Conservation (phyloP, 1,284 basidiomycete species). For the Clitocybe nebularis region DNA sequence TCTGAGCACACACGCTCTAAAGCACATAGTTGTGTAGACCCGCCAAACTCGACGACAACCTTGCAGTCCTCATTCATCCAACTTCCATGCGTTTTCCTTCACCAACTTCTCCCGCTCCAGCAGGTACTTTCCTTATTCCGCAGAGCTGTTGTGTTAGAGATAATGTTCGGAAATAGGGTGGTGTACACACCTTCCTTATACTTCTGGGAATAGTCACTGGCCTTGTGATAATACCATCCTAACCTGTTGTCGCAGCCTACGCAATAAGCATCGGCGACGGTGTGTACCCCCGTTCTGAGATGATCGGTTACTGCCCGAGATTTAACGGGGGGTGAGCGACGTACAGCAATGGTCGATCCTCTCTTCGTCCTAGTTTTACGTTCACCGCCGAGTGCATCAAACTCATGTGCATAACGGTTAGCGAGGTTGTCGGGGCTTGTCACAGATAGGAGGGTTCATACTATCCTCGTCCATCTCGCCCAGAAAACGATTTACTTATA, state of each 20-base stretch:
- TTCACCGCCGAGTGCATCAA: constrained; percentile 78
- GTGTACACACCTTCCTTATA: constrained; percentile 75
- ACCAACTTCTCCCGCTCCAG: constrained; percentile 76
- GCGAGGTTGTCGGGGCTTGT: background rate
- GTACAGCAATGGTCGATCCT: constrained; percentile 75
- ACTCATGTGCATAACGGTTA: constrained; percentile 31
- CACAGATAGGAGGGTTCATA: constrained; percentile 31
- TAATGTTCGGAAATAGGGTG: background rate
- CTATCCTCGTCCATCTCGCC: constrained; percentile 81
- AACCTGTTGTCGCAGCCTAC: constrained; percentile 73
- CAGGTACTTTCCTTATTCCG: constrained; percentile 82
- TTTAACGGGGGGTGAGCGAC: constrained; percentile 14
- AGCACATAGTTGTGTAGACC: no score
- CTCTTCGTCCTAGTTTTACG: constrained; percentile 67
- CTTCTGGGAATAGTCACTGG: constrained; percentile 74
- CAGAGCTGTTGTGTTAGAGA: no score
- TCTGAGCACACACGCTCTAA: no score
- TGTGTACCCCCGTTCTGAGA: constrained; percentile 75
- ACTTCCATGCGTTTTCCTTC: constrained; percentile 77
- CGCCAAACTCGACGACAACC: no score
- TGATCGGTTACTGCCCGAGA: constrained; percentile 7
- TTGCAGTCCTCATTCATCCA: constrained; percentile 35
- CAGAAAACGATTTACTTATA: constrained; percentile 83
- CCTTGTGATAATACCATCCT: constrained; percentile 85
- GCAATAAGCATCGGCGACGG: constrained; percentile 78